Conservation (phyloP, 2,329 filamentous ascomycete genomes). For the Basipetospora sp. region DNA sequence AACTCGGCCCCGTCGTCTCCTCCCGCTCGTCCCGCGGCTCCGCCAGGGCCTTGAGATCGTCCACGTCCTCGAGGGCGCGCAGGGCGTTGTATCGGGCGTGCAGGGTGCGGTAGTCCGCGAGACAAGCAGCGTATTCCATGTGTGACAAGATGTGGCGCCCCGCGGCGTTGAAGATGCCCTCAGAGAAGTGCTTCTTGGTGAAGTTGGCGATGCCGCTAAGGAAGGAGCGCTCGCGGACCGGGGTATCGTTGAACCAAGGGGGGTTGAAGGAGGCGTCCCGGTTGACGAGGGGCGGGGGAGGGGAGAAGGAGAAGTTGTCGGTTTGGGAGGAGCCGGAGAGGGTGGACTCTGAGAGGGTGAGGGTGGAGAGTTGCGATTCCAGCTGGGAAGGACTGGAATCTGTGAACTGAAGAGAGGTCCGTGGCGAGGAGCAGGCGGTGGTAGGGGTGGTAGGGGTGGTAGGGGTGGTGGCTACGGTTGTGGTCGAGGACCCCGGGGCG, state of each 20-base stretch:
- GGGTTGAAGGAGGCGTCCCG: slow-evolving; percentile 54
- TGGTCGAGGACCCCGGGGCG: neutral
- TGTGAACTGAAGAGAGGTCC: neutral
- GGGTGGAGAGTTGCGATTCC: neutral
- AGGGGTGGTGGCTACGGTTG: neutral
- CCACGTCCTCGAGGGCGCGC: slow-evolving; percentile 55
- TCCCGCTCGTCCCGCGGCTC: neutral
- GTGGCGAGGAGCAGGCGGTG: neutral
- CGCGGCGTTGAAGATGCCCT: slow-evolving; percentile 55
- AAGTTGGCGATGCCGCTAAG: slow-evolving; percentile 59
- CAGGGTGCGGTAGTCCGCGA: slow-evolving; percentile 61
- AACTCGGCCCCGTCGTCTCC: slow-evolving; percentile 9
- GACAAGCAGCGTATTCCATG: slow-evolving; percentile 65
- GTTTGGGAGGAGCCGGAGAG: neutral
- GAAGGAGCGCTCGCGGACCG: slow-evolving; percentile 53
- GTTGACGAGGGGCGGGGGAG: slow-evolving; percentile 9
- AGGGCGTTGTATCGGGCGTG: slow-evolving; percentile 55
- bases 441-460: neutral
- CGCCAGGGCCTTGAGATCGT: slow-evolving; percentile 30
- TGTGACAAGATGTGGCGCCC: slow-evolving; percentile 64
- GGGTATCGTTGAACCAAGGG: slow-evolving; percentile 59
- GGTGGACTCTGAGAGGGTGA: slow-evolving; percentile 6
- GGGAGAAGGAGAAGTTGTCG: slow-evolving; percentile 3
- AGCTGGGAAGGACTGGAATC: neutral
- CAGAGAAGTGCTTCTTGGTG: slow-evolving; percentile 60